These are phyloP conservation scores for Musa beccarii DNA, from an alignment of 176 grass and related monocot species.

Conservation along the genomic window DNA sequence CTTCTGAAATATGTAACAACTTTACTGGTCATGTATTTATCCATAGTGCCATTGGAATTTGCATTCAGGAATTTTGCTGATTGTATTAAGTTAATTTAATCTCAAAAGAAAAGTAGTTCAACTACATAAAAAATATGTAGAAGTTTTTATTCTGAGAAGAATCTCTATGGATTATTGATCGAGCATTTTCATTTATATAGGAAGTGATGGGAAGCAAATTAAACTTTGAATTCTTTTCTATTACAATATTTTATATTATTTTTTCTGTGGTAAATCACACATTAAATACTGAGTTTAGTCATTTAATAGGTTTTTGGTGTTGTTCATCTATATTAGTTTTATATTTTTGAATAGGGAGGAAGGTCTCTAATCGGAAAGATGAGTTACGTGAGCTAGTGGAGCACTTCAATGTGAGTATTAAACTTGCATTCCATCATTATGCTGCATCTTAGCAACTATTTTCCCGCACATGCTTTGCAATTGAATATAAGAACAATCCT, in stretches of 20 bases:
- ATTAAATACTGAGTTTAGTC: slow-evolving; percentile 8
- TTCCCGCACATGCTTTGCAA: background rate
- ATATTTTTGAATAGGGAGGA: slow-evolving; percentile 47
- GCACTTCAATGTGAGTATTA: slow-evolving; percentile 81
- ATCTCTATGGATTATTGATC: too few relatives aligned
- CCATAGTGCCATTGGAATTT: too few relatives aligned
- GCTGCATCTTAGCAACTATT: background rate
- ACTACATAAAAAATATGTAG: too few relatives aligned
- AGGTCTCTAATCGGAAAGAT: slow-evolving; percentile 73
- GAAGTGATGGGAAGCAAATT: background rate
- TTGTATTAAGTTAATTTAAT: too few relatives aligned
- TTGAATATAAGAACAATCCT: too few relatives aligned
- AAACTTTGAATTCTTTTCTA: background rate
- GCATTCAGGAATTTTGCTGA: too few relatives aligned
- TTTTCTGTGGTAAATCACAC: slow-evolving; percentile 5
- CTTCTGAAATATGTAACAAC: too few relatives aligned
- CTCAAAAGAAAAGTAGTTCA: too few relatives aligned
- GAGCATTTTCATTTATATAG: background rate
- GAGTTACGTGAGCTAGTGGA: slow-evolving; percentile 66
- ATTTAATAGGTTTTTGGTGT: slow-evolving; percentile 11
- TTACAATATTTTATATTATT: background rate
- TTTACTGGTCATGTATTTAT: too few relatives aligned
- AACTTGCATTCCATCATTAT: background rate
- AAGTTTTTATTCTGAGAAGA: too few relatives aligned
- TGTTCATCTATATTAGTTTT: slow-evolving; percentile 21